Base-by-base conservation (phyloP, 345 rosid genomes). In the Crucihimalaya himalaica region DNA sequence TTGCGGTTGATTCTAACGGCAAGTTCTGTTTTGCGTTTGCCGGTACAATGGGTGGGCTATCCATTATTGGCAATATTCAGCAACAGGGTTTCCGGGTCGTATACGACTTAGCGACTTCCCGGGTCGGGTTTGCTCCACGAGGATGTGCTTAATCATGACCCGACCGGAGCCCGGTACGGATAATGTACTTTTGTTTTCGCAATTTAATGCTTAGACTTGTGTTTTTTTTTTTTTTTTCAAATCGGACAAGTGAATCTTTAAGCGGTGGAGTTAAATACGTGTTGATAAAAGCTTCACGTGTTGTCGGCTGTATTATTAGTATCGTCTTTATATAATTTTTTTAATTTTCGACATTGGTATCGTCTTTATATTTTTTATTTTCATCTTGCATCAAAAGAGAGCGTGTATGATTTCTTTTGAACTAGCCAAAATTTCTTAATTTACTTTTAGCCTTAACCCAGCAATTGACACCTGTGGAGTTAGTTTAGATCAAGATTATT, bases 1-100 rank as follows among this genome's bases (percentile, higher is more conserved):
- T 95, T 28, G 94, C 99, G 20, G 97, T 95, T 46, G 95, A 90
- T 43, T 64, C 71, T 13, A 66, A 76, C 37, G 97, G 96, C 16
- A 92, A 82, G 0, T 92, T 95, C 68, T 95, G 99, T 82, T 95
- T 89, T 68, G 99, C 99, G 0, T 95, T 95, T 32, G 99, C 99
- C 12, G 99, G 94, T 28, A 92, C 98, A 5, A 78, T 74, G 89
- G 81, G 96, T 66, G 92, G 96, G 40, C 73, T 95, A 61, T 88
- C 99, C 37, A 92, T 95, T 7, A 75, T 95, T 11, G 99, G 98
- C 39, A 95, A 95, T 47, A 92, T 95, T 55, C 99, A 95, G 86
- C 99, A 95, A 51, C 99, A 95, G 51, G 91, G 99, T 2, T 89
- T 95, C 84, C 90, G 99, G 80, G 96, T 95, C 15, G 85, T 88